Percentiles rank a stretch among this genome's conserved stretches.
Conservation (phyloP, 2,329 filamentous ascomycete species). For the Aureobasidium sp. region DNA sequence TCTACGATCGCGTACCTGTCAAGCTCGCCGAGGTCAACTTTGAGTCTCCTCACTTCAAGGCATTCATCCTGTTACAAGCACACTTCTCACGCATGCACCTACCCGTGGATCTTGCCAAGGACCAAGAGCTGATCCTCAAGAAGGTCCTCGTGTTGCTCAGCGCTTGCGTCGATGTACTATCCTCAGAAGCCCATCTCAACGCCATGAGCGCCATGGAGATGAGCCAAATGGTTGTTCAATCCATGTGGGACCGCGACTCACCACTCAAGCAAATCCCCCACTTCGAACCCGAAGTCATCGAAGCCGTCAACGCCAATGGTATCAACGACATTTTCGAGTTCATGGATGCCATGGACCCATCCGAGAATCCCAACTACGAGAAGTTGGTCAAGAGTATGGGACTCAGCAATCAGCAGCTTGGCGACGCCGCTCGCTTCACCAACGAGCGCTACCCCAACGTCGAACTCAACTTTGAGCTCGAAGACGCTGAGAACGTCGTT, state of each 20-base stretch:
- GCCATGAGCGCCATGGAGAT: conserved; percentile 99
- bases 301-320: conserved; percentile 70
- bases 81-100: conserved; percentile 97
- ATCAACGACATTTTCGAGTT: conserved; percentile 96
- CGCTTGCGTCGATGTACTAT: conserved; percentile 89
- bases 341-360: conserved; percentile 97
- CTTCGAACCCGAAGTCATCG: conserved; percentile 76
- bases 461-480: conserved; percentile 79
- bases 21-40: conserved; percentile 85
- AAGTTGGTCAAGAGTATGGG: conserved; percentile 70
- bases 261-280: conserved; percentile 97
- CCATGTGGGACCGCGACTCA: conserved; percentile 97
- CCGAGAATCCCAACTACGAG: conserved; percentile 78
- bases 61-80: conserved; percentile 92
- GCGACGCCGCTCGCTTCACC: conserved; percentile 86
- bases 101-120: conserved; percentile 89
- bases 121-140: conserved; percentile 80
- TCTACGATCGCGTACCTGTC: conserved; percentile 90
- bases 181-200: conserved; percentile 91
- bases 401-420: conserved; percentile 73
- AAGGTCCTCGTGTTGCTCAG: conserved; percentile 84
- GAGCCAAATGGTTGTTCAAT: conserved; percentile 98
- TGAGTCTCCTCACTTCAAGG: conserved; percentile 97
- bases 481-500: conserved; percentile 71
- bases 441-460: conserved; percentile 96